phyloP scores from a whole-genome alignment of 2,329 filamentous ascomycete genomes.

The Phyllosticta ampelicida region DNA sequence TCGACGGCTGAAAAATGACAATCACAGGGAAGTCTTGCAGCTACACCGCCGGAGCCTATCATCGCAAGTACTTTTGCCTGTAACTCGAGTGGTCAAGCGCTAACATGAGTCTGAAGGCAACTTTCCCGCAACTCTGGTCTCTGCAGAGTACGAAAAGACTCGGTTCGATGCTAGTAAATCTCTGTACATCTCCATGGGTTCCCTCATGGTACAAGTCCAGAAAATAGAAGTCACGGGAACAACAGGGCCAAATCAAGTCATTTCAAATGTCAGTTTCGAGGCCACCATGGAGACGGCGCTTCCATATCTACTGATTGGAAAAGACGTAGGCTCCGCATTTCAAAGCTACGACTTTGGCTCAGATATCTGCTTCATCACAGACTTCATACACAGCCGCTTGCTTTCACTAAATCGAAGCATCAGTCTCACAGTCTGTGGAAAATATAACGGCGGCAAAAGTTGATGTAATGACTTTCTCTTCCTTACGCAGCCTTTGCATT shows the following conservation, averaged over 20 bases:
- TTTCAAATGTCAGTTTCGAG: not conserved
- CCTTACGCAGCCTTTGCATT: not conserved
- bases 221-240: not conserved
- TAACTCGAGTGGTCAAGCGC: not conserved
- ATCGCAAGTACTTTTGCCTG: not conserved
- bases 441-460: not conserved
- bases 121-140: not conserved
- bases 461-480: not conserved
- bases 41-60: not conserved
- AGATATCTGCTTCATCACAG: not conserved
- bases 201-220: not conserved
- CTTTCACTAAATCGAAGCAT: too few species aligned
- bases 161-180: not conserved
- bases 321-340: not conserved
- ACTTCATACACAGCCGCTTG: not conserved
- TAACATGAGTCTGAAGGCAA: not conserved
- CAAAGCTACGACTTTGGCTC: not conserved
- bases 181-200: not conserved
- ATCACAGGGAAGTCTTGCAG: not conserved
- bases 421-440: not conserved
- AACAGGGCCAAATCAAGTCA: not conserved
- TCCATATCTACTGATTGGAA: not conserved
- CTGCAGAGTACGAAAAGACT: not conserved
- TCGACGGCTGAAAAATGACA: not conserved
- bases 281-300: not conserved